Evolutionary conservation across 495 filamentous ascomycete genomes (phyloP), one percentile per base, ranked within the genome.

Genomic region (Aspergillus sparsus): DNA sequence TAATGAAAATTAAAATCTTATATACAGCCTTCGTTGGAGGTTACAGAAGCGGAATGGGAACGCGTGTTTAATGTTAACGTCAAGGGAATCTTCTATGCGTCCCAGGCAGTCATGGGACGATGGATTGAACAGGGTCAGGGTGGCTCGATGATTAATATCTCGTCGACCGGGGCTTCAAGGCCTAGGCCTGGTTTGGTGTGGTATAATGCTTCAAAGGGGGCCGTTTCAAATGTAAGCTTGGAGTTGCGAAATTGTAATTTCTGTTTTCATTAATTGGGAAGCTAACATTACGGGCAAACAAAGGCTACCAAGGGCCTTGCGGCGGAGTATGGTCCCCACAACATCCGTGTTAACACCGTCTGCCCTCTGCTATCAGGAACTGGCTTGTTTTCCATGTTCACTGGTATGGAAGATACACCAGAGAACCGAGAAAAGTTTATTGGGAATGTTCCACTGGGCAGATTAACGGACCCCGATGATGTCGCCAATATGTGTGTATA

Each of bases 191-290:
- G 85, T 3, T 72, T 89, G 56, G 85, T 87, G 10, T 88, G 85
- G 85, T 89, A 89, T 64, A 89, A 88, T 65, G 82, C 84, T 3
- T 83, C 81, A 36, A 89, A 89, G 68, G 85, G 82, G 3, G 85
- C 87, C 27, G 83, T 88, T 5, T 79, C 80, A 37, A 88, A 87
- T 66, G 86, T 85, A 66, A 16, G 74, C 63, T 35, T 32, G 9
- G 11, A 36, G 10, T 44, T 42, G 49, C 49, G 53, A 9, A 36
- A 35, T 35, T 56, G 21, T 32, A 32, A 9, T 49, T 49, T 55
- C 0, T 47, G 2, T 9, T 41, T 35, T 53, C 15, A 33, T 8
- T 13, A 10, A 4, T 49, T 52, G 49, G 47, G 7, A 41, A 16
- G 15, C 9, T 31, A 15, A 15, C 31, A 47, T 63, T 12, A 42